These are phyloP conservation scores for Rubia peregrina DNA, from an alignment of 305 asterid genomes.

Conservation along the genomic window DNA sequence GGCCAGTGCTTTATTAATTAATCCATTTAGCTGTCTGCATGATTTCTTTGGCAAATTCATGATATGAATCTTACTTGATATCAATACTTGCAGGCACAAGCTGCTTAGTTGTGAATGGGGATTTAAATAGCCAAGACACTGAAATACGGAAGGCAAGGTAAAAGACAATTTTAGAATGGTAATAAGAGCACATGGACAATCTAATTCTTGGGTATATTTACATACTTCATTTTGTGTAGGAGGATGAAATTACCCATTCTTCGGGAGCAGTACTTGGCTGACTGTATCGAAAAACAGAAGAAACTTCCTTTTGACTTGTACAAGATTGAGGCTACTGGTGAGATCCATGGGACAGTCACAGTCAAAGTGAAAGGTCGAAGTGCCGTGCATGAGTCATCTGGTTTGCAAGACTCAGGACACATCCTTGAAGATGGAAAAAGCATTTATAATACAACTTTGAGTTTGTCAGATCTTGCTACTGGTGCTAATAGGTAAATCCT, in stretches of 20 bases:
- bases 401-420: constrained; percentile 91
- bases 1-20: constrained; percentile 32
- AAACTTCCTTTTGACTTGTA: constrained; percentile 74
- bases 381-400: constrained; percentile 88
- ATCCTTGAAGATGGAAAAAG: constrained; percentile 78
- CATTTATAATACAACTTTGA: constrained; percentile 85
- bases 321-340: constrained; percentile 54
- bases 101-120: constrained; percentile 63
- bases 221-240: constrained; percentile 38
- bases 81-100: constrained; percentile 53
- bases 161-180: constrained; percentile 21
- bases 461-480: constrained; percentile 85
- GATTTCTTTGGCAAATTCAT: constrained; percentile 10
- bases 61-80: constrained; percentile 12
- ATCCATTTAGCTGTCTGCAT: constrained; percentile 18
- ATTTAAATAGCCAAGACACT: constrained; percentile 39
- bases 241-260: constrained; percentile 84
- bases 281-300: constrained; percentile 60
- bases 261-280: constrained; percentile 75
- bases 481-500: constrained; percentile 74
- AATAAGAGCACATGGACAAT: constrained; percentile 1
- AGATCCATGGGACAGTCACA: constrained; percentile 52
- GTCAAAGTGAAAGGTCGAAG: constrained; percentile 94
- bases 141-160: constrained; percentile 91
- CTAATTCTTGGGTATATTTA: background rate